Percentiles rank a stretch among this genome's conserved stretches.
phyloP scores from a whole-genome alignment of 179 eudicot species.

The Beta corolliflora region DNA sequence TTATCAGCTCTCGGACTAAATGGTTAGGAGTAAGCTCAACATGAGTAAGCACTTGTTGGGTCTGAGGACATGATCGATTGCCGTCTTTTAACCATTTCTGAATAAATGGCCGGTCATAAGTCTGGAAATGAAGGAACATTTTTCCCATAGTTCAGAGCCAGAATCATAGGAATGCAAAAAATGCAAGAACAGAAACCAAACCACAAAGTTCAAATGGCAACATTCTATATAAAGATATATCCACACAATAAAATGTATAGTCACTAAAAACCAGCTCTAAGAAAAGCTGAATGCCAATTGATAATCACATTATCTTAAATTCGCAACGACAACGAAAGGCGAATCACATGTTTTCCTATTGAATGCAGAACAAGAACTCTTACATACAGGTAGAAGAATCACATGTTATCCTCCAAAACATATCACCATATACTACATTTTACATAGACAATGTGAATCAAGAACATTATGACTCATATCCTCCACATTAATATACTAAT shows the following conservation, averaged over 20 bases:
- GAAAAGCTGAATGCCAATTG: neutral
- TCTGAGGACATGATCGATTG: conserved; percentile 63
- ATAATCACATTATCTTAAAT: neutral
- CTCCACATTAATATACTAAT: neutral
- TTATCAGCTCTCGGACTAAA: conserved; percentile 55
- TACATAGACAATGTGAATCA: conserved; percentile 9
- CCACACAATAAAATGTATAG: too few relatives aligned
- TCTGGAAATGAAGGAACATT: conserved; percentile 44
- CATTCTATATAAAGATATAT: neutral
- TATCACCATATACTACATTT: neutral
- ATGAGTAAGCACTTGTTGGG: conserved; percentile 70
- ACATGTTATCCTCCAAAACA: neutral
- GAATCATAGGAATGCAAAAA: neutral
- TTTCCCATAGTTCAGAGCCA: neutral
- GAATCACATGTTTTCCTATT: too few relatives aligned
- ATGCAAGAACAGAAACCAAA: neutral
- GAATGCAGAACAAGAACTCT: neutral
- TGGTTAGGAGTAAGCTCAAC: conserved; percentile 63
- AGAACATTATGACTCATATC: conserved; percentile 1
- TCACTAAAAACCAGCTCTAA: neutral
- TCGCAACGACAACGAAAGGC: neutral
- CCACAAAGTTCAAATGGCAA: neutral
- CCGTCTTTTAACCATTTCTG: conserved; percentile 75
- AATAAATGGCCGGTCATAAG: conserved; percentile 78
- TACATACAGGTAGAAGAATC: neutral